A percentile compares a stretch with the other conserved stretches of the same genome.
Evolutionary conservation across 148 eudicot species (phyloP).

Genomic region (Heliosperma pusillum): DNA sequence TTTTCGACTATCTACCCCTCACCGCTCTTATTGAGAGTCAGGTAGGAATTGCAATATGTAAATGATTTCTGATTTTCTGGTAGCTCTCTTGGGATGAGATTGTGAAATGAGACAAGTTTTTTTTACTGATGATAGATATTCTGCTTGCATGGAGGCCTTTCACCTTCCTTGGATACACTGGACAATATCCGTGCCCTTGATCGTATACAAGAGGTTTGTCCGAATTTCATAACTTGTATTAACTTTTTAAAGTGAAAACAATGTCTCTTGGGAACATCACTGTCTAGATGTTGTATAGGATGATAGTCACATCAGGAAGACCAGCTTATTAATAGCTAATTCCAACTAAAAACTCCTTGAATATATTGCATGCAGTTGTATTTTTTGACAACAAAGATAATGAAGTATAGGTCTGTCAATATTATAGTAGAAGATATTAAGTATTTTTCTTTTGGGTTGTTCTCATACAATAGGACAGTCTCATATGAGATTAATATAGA

Average conservation of each 20-base stretch:
- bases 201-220: slow-evolving; percentile 86
- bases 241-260: not conserved
- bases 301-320: not conserved
- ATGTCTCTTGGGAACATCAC: not conserved
- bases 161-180: slow-evolving; percentile 87
- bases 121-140: slow-evolving; percentile 45
- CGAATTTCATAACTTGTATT: not conserved
- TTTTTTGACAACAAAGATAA: not conserved
- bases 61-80: not conserved
- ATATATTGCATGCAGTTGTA: not conserved
- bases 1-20: slow-evolving; percentile 93
- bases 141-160: slow-evolving; percentile 98
- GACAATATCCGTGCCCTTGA: slow-evolving; percentile 93
- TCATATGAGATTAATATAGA: not conserved
- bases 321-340: not conserved
- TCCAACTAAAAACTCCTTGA: not conserved
- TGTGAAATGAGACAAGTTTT: not conserved
- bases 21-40: slow-evolving; percentile 98
- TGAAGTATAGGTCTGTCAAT: no score
- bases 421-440: no score
- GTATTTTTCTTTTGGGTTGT: not conserved
- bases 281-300: not conserved
- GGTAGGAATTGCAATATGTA: slow-evolving; percentile 40
- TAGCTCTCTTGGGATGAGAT: not conserved
- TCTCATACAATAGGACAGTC: not conserved